Evolutionary conservation across 176 grass and related monocot species (phyloP), one percentile per base, ranked within the genome.

Genomic region (Oryza australiensis): DNA sequence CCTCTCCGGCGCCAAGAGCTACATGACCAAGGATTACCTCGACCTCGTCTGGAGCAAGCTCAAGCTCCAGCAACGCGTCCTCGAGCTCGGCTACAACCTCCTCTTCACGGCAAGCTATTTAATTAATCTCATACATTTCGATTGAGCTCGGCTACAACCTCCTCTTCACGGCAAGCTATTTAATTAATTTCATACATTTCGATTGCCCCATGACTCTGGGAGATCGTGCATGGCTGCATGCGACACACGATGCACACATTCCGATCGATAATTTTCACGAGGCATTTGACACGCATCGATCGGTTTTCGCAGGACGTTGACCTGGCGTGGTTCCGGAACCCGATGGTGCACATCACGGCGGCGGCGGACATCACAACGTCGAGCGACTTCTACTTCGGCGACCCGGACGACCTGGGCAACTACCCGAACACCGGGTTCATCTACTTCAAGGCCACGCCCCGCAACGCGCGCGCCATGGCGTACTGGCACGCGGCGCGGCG

Each of bases 381-480:
- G 14, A 94, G 95, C 69, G 95, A 97, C 80, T 89, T 89, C 78
- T 97, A 90, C 90, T 91, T 92, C 81, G 92, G 92, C 33, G 67
- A 94, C 80, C 83, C 88, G 42, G 70, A 92, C n/a, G 81, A 83
- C 80, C 77, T 98, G 12, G 82, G 93, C 3, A 98, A 98, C 74
- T 91, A 23, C 77, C 95, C 95, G 0, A 98, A 94, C 88, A 94
- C 88, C 1, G 95, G 95, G 20, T 98, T 98, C 88, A 94, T 92
- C 73, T 94, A 93, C 78, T 90, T 94, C 81, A 94, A 92, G 86
- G 76, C 90, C 73, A 89, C 86, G 51, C 41, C 81, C 6, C 28
- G 66, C 24, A 94, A 81, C 81, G 81, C 73, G 8, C 80, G 80
- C 63, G 93, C 91, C 82, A 94, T 92, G 90, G 87, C 91, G 0